A percentile compares a stretch with the other conserved stretches of the same genome.
Conservation (phyloP, 768 basidiomycete genomes). For the Pleurotus djamor region DNA sequence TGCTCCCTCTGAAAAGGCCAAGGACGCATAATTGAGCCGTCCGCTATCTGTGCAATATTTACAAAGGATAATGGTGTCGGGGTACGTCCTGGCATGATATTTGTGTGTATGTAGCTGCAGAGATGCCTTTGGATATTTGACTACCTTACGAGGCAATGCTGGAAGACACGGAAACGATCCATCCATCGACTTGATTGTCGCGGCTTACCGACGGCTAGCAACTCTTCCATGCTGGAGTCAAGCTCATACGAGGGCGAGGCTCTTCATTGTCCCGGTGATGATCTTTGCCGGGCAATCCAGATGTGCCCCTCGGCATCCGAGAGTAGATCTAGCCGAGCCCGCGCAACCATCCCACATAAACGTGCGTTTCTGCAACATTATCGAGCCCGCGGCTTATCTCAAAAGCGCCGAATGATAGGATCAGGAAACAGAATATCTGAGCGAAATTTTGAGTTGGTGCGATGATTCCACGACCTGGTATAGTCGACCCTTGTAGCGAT, state of each 20-base stretch:
- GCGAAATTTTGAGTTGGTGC: too few relatives aligned
- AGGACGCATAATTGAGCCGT: background rate
- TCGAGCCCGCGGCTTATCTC: background rate
- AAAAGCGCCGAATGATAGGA: background rate
- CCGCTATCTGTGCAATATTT: background rate
- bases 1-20: background rate
- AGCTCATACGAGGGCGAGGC: background rate
- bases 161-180: background rate
- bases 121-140: background rate
- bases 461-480: too few relatives aligned
- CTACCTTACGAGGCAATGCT: background rate
- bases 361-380: background rate
- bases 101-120: background rate
- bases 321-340: background rate
- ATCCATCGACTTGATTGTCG: background rate
- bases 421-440: background rate
- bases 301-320: background rate
- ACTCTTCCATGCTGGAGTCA: background rate
- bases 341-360: background rate
- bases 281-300: background rate
- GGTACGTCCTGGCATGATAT: background rate
- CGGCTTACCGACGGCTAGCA: constrained; percentile 4
- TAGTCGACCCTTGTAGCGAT: background rate
- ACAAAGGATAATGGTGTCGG: background rate
- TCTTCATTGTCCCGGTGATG: background rate